Conservation (phyloP, 2,329 filamentous ascomycete genomes). For the Fusarium buxicola region DNA sequence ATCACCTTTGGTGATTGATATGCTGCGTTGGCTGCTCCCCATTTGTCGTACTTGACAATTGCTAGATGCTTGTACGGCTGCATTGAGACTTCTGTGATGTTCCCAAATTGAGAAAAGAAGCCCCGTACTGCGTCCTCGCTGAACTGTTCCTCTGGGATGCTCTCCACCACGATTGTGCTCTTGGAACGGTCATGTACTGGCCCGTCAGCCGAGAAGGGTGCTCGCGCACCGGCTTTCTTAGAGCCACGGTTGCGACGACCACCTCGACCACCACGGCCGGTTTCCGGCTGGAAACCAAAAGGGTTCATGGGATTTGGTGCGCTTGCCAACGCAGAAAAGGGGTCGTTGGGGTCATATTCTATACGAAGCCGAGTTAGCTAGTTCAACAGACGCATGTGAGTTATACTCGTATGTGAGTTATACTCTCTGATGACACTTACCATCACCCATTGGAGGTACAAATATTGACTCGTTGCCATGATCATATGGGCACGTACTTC, state of each 20-base stretch:
- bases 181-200: slow-evolving; percentile 71
- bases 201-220: slow-evolving; percentile 73
- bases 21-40: slow-evolving; percentile 74
- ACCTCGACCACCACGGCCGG: slow-evolving; percentile 49
- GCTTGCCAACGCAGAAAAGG: slow-evolving; percentile 41
- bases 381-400: not conserved
- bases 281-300: slow-evolving; percentile 41
- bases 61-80: slow-evolving; percentile 75
- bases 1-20: slow-evolving; percentile 83
- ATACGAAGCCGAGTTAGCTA: slow-evolving; percentile 19
- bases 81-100: slow-evolving; percentile 72
- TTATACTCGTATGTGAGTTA: not conserved
- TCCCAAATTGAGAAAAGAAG: slow-evolving; percentile 81
- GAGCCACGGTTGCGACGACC: slow-evolving; percentile 50
- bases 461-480: slow-evolving; percentile 68
- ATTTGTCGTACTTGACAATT: slow-evolving; percentile 75
- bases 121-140: slow-evolving; percentile 71
- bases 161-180: slow-evolving; percentile 79
- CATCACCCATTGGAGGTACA: slow-evolving; percentile 49
- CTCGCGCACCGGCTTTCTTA: slow-evolving; percentile 55
- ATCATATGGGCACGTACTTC: slow-evolving; percentile 75
- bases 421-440: slow-evolving; percentile 31
- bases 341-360: slow-evolving; percentile 53
- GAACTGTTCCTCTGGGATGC: slow-evolving; percentile 79
- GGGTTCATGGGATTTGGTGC: slow-evolving; percentile 31